Evolutionary conservation across 2,329 filamentous ascomycete genomes (phyloP).

Genomic region (Venturia nashicola): DNA sequence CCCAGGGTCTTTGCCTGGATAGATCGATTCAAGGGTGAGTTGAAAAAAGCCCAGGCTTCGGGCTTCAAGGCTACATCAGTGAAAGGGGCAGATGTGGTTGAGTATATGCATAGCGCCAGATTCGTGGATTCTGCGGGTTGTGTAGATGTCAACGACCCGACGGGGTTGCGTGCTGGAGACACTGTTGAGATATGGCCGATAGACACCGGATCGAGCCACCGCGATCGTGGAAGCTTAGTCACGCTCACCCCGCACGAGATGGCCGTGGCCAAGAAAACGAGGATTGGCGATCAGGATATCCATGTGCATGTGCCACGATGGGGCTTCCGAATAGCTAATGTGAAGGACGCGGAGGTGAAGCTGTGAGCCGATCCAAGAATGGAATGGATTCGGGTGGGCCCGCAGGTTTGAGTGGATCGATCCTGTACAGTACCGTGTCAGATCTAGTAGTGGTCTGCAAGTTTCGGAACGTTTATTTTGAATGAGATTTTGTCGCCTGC

Average conservation of each 20-base stretch:
- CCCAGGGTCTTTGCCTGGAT: constrained; percentile 55
- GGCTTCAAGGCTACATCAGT: constrained; percentile 32
- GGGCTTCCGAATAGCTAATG: constrained; percentile 39
- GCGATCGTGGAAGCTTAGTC: constrained; percentile 45
- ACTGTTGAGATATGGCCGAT: constrained; percentile 47
- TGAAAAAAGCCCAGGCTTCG: constrained; percentile 30
- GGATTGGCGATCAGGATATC: constrained; percentile 29
- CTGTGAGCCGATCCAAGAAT: not conserved
- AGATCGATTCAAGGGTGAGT: constrained; percentile 41
- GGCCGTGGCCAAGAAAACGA: constrained; percentile 41
- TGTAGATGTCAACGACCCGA: constrained; percentile 40
- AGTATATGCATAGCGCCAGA: constrained; percentile 31
- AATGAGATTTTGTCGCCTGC: not conserved
- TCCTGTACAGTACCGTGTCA: not conserved
- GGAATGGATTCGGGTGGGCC: not conserved
- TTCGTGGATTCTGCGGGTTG: constrained; percentile 33
- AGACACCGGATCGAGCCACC: constrained; percentile 48
- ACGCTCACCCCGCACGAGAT: constrained; percentile 42
- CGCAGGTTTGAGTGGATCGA: not conserved
- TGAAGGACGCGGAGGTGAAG: not conserved
- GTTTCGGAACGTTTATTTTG: not conserved
- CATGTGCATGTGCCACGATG: constrained; percentile 50
- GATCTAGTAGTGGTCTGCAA: not conserved
- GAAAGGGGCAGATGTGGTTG: constrained; percentile 42
- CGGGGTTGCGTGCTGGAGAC: constrained; percentile 41